Base-by-base conservation (phyloP, 2,329 filamentous ascomycete species). In the Aspergillus amoenus region DNA sequence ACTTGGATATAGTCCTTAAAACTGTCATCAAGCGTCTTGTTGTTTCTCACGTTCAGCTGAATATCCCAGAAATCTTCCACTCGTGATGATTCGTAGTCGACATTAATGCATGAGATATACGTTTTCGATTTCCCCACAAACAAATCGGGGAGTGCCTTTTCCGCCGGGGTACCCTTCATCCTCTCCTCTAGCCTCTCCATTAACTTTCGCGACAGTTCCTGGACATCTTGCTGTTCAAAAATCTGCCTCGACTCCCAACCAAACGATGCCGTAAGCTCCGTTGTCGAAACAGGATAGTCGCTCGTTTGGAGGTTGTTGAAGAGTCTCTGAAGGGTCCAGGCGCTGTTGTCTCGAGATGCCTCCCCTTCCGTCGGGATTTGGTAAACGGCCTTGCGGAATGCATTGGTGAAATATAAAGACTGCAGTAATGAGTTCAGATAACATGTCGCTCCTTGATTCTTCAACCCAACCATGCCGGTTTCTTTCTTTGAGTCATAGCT, bases 1-100 rank as follows among this genome's bases (percentile, higher is more conserved):
- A 97, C 93, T 69, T 96, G 88, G 65, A 99, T 88, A 72, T 99
- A 99, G 74, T 97, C 93, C 70, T 88, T 88, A 80, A 99, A 97
- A 70, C 93, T 97, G 68, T 95, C 92, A 62, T 96, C 88, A 32
- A 99, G 80, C 60, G 90, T 93, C 77, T 91, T 92, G 81, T 96
- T 97, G 32, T 92, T 93, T 61, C 90, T 89, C 50, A 99, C 95
- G 65, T 97, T 99, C 65, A 99, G 84, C 73, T 99, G 94, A 59
- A 99, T 91, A 72, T 99, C 94, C 94, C 94, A 99, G 73, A 97
- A 99, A 67, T 99, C 95, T 74, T 99, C 94, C 64, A 94, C 86
- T 60, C 93, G 86, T 61, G 93, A 96, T 21, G 92, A 97, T 78
- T 97, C 93, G 78, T 96, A 99, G 68, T 96, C 88, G 61, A 99